Percentiles rank a stretch among this genome's conserved stretches.
These are phyloP conservation scores for Cyamopsis tetragonoloba DNA, from an alignment of 306 rosid genomes.

Conservation along the genomic window DNA sequence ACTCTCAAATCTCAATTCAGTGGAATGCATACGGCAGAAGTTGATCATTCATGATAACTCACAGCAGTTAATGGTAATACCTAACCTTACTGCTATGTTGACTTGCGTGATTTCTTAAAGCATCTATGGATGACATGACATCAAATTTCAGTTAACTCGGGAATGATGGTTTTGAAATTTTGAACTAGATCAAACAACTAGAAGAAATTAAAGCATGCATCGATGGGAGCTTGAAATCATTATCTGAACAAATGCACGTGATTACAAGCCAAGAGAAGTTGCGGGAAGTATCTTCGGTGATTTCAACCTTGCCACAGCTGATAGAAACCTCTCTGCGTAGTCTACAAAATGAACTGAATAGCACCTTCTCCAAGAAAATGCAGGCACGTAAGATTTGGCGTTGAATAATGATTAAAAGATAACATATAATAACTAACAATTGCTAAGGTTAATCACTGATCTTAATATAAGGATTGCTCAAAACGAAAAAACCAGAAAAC, in stretches of 20 bases:
- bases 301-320: constrained; percentile 63
- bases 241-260: constrained; percentile 52
- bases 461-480: no score
- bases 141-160: constrained; percentile 27
- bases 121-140: constrained; percentile 3
- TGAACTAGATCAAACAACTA: constrained; percentile 80
- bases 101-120: constrained; percentile 23
- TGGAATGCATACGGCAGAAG: constrained; percentile 68
- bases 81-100: constrained; percentile 15
- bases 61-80: constrained; percentile 73
- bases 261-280: constrained; percentile 49
- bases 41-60: constrained; percentile 59
- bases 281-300: constrained; percentile 52
- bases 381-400: constrained; percentile 46
- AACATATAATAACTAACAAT: no score
- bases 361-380: constrained; percentile 59
- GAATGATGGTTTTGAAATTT: constrained; percentile 29
- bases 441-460: no score
- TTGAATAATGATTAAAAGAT: constrained; percentile 19
- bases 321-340: constrained; percentile 55
- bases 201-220: constrained; percentile 67
- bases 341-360: constrained; percentile 46
- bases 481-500: no score
- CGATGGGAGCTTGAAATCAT: constrained; percentile 61
- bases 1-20: constrained; percentile 48